phyloP scores from a whole-genome alignment of 106 monocot genomes.

The Hemerocallis citrina region DNA sequence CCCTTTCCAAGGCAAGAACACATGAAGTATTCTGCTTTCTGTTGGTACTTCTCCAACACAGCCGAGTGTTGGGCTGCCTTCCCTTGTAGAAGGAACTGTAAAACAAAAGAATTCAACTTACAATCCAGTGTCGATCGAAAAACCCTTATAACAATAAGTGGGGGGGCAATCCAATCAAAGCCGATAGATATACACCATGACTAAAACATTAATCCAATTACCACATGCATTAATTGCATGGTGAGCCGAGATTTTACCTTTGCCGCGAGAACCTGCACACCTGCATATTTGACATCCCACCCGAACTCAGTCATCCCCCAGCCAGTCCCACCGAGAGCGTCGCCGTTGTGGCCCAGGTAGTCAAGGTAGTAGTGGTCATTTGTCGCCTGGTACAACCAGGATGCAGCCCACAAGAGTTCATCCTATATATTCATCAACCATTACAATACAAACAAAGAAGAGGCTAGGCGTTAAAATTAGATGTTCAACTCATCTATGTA shows the following conservation, averaged over 20 bases:
- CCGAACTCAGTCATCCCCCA: constrained; percentile 88
- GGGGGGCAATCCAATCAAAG: neutral
- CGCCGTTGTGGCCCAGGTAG: constrained; percentile 61
- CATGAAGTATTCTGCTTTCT: constrained; percentile 69
- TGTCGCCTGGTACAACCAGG: constrained; percentile 84
- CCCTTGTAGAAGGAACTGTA: constrained; percentile 63
- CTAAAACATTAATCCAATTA: no score
- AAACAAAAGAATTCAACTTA: neutral
- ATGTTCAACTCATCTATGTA: neutral
- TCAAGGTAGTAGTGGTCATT: constrained; percentile 62
- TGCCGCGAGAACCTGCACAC: constrained; percentile 72
- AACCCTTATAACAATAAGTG: neutral
- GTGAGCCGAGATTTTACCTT: constrained; percentile 46
- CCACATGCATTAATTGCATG: neutral
- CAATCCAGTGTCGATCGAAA: no score
- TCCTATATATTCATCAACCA: constrained; percentile 19
- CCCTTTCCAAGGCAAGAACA: constrained; percentile 74
- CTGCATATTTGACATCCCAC: constrained; percentile 97
- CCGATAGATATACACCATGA: no score
- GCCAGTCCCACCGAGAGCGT: constrained; percentile 77
- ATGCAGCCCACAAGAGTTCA: constrained; percentile 92
- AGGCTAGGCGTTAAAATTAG: neutral
- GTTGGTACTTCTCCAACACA: constrained; percentile 44
- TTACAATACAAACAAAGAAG: neutral
- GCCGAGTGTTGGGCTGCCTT: constrained; percentile 35